Evolutionary conservation across 2,329 filamentous ascomycete species (phyloP).

Genomic region (Fusarium globosum): DNA sequence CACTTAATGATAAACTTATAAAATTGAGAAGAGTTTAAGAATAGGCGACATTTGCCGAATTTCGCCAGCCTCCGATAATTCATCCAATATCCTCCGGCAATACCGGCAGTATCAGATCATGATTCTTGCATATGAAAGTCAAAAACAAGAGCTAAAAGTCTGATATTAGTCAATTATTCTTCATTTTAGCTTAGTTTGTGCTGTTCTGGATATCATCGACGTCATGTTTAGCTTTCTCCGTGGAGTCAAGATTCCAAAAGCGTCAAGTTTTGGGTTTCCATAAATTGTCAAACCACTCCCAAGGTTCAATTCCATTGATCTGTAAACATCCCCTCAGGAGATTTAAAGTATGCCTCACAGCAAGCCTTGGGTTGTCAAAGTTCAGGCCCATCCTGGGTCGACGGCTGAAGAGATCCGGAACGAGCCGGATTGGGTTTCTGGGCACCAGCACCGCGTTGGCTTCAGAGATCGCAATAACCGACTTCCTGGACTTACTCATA

Average conservation of each 20-base stretch:
- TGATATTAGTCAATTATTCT: not conserved
- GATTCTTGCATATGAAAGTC: not conserved
- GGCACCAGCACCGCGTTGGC: not conserved
- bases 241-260: not conserved
- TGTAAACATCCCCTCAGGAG: rapidly evolving
- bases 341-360: not conserved
- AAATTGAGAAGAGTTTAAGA: not conserved
- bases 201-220: not conserved
- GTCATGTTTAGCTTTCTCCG: not conserved
- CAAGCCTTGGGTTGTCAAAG: not conserved
- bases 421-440: not conserved
- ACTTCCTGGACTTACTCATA: not conserved
- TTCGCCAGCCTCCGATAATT: not conserved
- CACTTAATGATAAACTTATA: rapidly evolving
- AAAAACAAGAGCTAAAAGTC: not conserved
- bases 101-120: not conserved
- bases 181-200: not conserved
- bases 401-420: not conserved
- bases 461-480: not conserved
- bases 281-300: not conserved
- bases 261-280: not conserved
- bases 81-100: not conserved
- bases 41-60: not conserved
- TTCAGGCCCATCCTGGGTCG: not conserved
- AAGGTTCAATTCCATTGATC: rapidly evolving